Percentiles rank a stretch among this genome's conserved stretches.
These are phyloP conservation scores for Endocalyx cinctus DNA, from an alignment of 2,329 filamentous ascomycete species.

Conservation along the genomic window DNA sequence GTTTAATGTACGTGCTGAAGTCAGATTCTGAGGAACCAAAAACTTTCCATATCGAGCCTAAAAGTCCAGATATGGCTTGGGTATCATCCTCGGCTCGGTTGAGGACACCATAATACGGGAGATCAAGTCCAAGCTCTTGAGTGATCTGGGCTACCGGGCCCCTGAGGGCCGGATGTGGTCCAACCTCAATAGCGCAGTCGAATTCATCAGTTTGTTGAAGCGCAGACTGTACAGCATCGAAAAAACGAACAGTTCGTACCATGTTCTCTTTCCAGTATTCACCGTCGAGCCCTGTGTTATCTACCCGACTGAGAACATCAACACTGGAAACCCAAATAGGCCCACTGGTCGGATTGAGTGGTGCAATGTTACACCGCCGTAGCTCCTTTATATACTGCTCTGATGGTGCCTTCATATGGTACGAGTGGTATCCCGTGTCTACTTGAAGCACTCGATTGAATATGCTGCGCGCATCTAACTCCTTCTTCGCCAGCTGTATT, in stretches of 20 bases:
- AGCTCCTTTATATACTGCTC: slow-evolving; percentile 29
- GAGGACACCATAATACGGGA: slow-evolving; percentile 19
- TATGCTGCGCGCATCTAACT: slow-evolving; percentile 15
- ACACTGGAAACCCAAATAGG: slow-evolving; percentile 38
- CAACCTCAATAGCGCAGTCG: slow-evolving; percentile 25
- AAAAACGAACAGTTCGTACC: slow-evolving; percentile 35
- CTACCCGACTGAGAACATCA: slow-evolving; percentile 16
- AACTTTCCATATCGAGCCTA: slow-evolving; percentile 22
- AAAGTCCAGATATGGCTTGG: slow-evolving; percentile 19
- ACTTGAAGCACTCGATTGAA: slow-evolving; percentile 34
- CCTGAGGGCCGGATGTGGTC: slow-evolving; percentile 24
- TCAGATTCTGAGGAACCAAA: slow-evolving; percentile 12
- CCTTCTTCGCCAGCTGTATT: slow-evolving; percentile 14
- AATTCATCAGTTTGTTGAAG: slow-evolving; percentile 16
- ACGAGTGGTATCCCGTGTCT: slow-evolving; percentile 46
- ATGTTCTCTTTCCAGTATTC: slow-evolving; percentile 40
- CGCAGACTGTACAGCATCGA: slow-evolving; percentile 25
- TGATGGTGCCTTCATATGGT: slow-evolving; percentile 37
- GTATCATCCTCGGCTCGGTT: slow-evolving; percentile 18
- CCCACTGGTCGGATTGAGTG: slow-evolving; percentile 16
- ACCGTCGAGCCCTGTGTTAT: slow-evolving; percentile 14
- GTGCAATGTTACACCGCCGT: slow-evolving; percentile 21
- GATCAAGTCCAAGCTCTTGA: slow-evolving; percentile 11
- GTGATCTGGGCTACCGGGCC: slow-evolving; percentile 20
- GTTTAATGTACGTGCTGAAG: slow-evolving; percentile 18